phyloP scores from a whole-genome alignment of 768 basidiomycete genomes.

The Phlegmacium glaucopus region DNA sequence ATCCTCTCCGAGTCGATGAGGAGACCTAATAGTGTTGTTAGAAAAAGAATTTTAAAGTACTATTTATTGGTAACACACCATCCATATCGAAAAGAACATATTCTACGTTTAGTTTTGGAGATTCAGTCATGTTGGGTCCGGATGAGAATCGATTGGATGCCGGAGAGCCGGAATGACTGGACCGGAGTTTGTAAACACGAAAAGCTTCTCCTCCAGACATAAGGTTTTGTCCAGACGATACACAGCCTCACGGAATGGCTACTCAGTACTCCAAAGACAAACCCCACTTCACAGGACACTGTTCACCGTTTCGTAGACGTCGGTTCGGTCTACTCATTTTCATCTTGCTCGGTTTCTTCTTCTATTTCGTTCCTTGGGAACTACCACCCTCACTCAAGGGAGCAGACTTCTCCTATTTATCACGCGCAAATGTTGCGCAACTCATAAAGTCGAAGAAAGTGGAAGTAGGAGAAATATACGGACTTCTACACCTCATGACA shows the following conservation, averaged over 20 bases:
- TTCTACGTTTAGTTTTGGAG: slow-evolving; percentile 34
- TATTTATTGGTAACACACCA: slow-evolving; percentile 37
- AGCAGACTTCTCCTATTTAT: slow-evolving; percentile 28
- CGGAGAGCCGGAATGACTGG: too few relatives aligned
- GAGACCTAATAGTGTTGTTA: slow-evolving; percentile 42
- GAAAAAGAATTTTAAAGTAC: neutral
- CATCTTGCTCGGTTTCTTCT: slow-evolving; percentile 31
- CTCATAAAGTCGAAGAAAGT: slow-evolving; percentile 29
- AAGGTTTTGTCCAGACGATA: neutral
- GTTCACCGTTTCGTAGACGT: slow-evolving; percentile 35
- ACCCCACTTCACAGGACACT: slow-evolving; percentile 9
- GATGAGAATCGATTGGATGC: too few relatives aligned
- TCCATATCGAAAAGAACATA: slow-evolving; percentile 78
- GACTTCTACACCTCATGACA: slow-evolving; percentile 64
- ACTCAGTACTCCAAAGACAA: slow-evolving; percentile 8
- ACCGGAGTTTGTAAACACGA: neutral
- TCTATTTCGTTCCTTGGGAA: slow-evolving; percentile 43
- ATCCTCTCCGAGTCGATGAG: slow-evolving; percentile 77
- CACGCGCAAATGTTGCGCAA: slow-evolving; percentile 37
- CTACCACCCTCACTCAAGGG: slow-evolving; percentile 34
- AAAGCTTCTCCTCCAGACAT: too few relatives aligned
- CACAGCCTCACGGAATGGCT: slow-evolving; percentile 7
- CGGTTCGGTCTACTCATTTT: slow-evolving; percentile 41
- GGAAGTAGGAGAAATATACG: slow-evolving; percentile 60
- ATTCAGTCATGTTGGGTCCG: slow-evolving; percentile 10